Percentiles rank a stretch among this genome's conserved stretches.
Evolutionary conservation across 2,329 filamentous ascomycete genomes (phyloP).

Genomic region (Nothophoma quercina): DNA sequence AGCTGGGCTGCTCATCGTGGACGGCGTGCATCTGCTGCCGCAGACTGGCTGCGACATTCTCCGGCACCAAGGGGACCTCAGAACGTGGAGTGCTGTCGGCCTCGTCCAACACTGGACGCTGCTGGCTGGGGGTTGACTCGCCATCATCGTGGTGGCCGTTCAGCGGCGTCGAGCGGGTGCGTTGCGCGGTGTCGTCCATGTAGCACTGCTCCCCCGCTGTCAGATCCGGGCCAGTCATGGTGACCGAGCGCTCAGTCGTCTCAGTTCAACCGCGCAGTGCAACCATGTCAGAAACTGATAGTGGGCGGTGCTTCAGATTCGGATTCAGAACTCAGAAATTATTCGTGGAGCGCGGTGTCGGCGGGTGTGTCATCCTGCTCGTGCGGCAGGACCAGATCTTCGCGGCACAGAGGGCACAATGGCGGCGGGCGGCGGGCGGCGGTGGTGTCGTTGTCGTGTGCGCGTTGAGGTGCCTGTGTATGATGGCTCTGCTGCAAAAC

Average conservation of each 20-base stretch:
- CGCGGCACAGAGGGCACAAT: neutral
- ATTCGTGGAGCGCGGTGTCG: slow-evolving; percentile 21
- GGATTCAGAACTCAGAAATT: no score
- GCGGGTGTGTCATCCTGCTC: slow-evolving; percentile 40
- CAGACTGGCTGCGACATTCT: slow-evolving; percentile 30
- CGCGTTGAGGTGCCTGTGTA: neutral
- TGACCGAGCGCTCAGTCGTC: slow-evolving; percentile 34
- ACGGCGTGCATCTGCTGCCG: slow-evolving; percentile 27
- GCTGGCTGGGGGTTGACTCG: slow-evolving; percentile 18
- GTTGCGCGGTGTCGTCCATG: slow-evolving; percentile 25
- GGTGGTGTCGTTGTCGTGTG: neutral
- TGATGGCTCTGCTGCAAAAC: slow-evolving; percentile 6
- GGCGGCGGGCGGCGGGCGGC: neutral
- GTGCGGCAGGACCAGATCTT: slow-evolving; percentile 5
- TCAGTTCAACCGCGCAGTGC: slow-evolving; percentile 39
- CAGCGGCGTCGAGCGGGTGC: slow-evolving; percentile 17
- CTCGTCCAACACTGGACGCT: slow-evolving; percentile 30
- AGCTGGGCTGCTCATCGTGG: slow-evolving; percentile 42
- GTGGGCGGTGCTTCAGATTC: slow-evolving; percentile 2
- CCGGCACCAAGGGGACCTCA: slow-evolving; percentile 46
- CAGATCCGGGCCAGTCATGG: slow-evolving; percentile 42
- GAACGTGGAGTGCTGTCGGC: slow-evolving; percentile 52
- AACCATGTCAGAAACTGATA: slow-evolving; percentile 39
- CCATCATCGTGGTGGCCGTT: slow-evolving; percentile 7
- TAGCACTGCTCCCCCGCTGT: slow-evolving; percentile 37